Conservation (phyloP, 257 asterid species). For the Solanum neorickii region DNA sequence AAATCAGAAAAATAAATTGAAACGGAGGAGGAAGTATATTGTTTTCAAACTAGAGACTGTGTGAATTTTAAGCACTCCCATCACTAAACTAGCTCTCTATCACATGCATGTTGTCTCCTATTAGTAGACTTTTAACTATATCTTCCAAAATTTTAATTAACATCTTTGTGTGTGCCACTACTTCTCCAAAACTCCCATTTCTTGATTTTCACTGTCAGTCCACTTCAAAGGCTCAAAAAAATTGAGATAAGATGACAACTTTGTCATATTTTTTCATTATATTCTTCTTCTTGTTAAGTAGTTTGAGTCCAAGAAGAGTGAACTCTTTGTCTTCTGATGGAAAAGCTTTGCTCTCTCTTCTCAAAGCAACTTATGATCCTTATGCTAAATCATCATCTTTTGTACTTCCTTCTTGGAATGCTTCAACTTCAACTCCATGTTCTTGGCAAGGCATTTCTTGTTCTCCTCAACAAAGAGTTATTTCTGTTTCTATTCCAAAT, state of each 20-base stretch:
- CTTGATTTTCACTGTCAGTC: background rate
- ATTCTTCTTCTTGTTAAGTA: slow-evolving; percentile 12
- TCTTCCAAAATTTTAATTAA: background rate
- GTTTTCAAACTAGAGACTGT: slow-evolving; percentile 9
- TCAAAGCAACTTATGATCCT: slow-evolving; percentile 40
- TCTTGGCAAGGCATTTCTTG: slow-evolving; percentile 90
- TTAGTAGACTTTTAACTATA: slow-evolving; percentile 12
- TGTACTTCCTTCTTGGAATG: slow-evolving; percentile 67
- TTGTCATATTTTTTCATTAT: slow-evolving; percentile 1
- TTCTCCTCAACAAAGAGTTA: slow-evolving; percentile 74
- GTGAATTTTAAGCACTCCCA: slow-evolving; percentile 25
- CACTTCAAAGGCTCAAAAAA: background rate
- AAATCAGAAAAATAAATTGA: accelerated
- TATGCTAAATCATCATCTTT: slow-evolving; percentile 42
- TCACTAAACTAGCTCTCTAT: background rate
- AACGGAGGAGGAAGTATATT: background rate
- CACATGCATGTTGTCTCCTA: slow-evolving; percentile 52
- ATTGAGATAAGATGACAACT: slow-evolving; percentile 19
- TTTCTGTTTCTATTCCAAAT: slow-evolving; percentile 73
- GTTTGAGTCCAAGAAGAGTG: background rate
- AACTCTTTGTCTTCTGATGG: slow-evolving; percentile 66
- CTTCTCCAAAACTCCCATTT: background rate
- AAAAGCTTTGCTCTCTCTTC: slow-evolving; percentile 66
- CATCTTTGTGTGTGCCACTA: slow-evolving; percentile 6
- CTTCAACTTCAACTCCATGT: slow-evolving; percentile 64